Evolutionary conservation across 2,329 filamentous ascomycete species (phyloP).

Genomic region (Seiridium cupressi): DNA sequence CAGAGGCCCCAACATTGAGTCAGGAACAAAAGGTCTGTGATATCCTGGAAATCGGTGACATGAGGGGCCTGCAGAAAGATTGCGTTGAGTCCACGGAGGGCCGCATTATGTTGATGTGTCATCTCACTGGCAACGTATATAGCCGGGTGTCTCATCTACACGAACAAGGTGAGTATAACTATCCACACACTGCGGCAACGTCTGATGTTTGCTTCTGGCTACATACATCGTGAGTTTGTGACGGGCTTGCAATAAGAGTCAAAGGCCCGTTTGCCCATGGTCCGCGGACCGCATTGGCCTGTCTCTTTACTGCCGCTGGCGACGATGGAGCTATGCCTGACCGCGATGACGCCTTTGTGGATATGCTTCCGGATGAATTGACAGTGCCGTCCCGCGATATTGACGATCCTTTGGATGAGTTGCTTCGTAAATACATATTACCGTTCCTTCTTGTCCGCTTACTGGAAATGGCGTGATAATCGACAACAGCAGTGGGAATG

Average conservation of each 20-base stretch:
- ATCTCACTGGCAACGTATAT: conserved; percentile 31
- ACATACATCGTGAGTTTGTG: conserved; percentile 14
- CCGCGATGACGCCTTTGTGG: not conserved
- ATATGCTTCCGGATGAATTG: not conserved
- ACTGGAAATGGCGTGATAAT: not conserved
- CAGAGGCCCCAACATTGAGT: conserved; percentile 26
- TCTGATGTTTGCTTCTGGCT: not conserved
- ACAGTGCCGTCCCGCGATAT: not conserved
- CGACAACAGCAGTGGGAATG: not conserved
- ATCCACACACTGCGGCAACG: not conserved
- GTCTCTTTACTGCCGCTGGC: not conserved
- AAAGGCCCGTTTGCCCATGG: conserved; percentile 28
- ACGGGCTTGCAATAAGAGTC: conserved; percentile 24
- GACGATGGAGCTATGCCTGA: not conserved
- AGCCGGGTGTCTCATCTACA: conserved; percentile 22
- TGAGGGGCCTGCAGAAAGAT: conserved; percentile 33
- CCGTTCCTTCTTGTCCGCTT: not conserved
- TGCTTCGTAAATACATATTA: not conserved
- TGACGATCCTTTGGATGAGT: not conserved
- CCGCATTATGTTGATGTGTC: conserved; percentile 30
- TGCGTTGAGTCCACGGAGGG: conserved; percentile 34
- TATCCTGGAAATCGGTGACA: conserved; percentile 22
- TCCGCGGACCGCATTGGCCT: conserved; percentile 6
- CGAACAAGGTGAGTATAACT: not conserved
- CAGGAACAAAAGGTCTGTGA: conserved; percentile 30